Base-by-base conservation (phyloP, 192 early-diverging fungal species). In the Geranomyces michiganensis region DNA sequence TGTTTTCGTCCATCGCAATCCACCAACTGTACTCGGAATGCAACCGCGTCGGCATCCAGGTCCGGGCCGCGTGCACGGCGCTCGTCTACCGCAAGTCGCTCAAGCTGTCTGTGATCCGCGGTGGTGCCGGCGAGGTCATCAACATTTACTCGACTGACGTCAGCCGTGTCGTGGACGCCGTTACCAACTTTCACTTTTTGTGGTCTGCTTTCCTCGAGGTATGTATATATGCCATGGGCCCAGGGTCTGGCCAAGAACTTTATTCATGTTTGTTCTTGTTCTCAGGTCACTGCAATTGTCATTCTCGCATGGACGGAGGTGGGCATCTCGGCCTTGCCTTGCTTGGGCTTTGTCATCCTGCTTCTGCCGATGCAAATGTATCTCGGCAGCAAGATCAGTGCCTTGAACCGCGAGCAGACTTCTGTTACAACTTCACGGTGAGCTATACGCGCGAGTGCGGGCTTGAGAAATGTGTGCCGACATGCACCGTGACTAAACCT, bases 161-260 rank as follows among this genome's bases (percentile, higher is more conserved):
- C 60, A 82, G 81, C 58, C 83, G 78, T 36, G 26, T 90, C 2
- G 83, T 84, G 6, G 89, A 90, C 68, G 81, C 86, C 24, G 84
- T 85, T 63, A 81, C 87, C 67, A 90, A 90, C 77, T 87, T 90
- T 70, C 89, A 90, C 77, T 90, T 90, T 63, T 71, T 90, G 56
- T 90, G 89, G 89, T 81, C 88, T 12, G 89, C 89, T 1, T 82
- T 85, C 17, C 44, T 90, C 32, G 89, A 90, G 75, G 36, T 41
- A 41, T 10, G 36, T 7, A 41, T n/a, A n/a, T n/a, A n/a, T n/a
- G n/a, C n/a, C n/a, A n/a, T n/a, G n/a, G n/a, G n/a, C n/a, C 5
- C 36, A 3, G 36, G 10, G 10, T 41, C 10, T 41, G 10, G 36
- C 36, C 36, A 41, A 41, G 10, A 41, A 41, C 3, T 7, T 7